phyloP scores from a whole-genome alignment of 2,329 filamentous ascomycete genomes.

The Aspergillus piperis region DNA sequence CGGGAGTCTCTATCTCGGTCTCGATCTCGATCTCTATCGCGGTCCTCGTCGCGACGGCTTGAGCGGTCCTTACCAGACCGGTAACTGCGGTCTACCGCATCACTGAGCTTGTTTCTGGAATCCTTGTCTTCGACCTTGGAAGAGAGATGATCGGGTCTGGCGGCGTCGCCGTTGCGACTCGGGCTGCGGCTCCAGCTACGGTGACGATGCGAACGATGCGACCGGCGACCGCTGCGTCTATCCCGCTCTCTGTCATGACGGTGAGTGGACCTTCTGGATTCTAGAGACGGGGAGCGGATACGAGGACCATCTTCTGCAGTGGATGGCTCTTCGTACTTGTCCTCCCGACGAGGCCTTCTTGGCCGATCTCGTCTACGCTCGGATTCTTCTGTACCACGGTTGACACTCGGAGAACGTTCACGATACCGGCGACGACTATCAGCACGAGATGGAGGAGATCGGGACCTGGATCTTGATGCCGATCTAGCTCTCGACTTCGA shows the following conservation, averaged over 20 bases:
- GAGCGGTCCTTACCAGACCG: slow-evolving; percentile 33
- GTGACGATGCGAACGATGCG: slow-evolving; percentile 55
- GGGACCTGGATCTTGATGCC: slow-evolving; percentile 31
- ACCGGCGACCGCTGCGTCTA: slow-evolving; percentile 43
- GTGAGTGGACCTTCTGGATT: slow-evolving; percentile 59
- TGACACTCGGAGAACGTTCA: slow-evolving; percentile 50
- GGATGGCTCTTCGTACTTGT: slow-evolving; percentile 49
- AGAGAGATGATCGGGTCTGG: slow-evolving; percentile 42
- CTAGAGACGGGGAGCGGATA: slow-evolving; percentile 66
- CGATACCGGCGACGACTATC: slow-evolving; percentile 54
- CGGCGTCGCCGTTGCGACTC: slow-evolving; percentile 35
- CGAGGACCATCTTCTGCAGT: slow-evolving; percentile 50
- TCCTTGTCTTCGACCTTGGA: slow-evolving; percentile 25
- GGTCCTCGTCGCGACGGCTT: slow-evolving; percentile 34
- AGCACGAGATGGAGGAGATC: slow-evolving; percentile 44
- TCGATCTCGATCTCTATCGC: slow-evolving; percentile 32
- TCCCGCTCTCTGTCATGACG: slow-evolving; percentile 64
- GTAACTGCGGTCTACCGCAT: slow-evolving; percentile 27
- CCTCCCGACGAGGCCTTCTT: slow-evolving; percentile 35
- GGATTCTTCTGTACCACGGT: slow-evolving; percentile 39
- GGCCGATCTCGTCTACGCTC: slow-evolving; percentile 29
- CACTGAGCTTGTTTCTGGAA: slow-evolving; percentile 23
- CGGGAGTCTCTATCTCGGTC: slow-evolving; percentile 9
- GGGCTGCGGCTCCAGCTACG: slow-evolving; percentile 40
- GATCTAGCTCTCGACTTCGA: slow-evolving; percentile 28